Evolutionary conservation across 1,139 yeast genomes (phyloP), one percentile per base, ranked within the genome.

Genomic region (Pichia sp.): DNA sequence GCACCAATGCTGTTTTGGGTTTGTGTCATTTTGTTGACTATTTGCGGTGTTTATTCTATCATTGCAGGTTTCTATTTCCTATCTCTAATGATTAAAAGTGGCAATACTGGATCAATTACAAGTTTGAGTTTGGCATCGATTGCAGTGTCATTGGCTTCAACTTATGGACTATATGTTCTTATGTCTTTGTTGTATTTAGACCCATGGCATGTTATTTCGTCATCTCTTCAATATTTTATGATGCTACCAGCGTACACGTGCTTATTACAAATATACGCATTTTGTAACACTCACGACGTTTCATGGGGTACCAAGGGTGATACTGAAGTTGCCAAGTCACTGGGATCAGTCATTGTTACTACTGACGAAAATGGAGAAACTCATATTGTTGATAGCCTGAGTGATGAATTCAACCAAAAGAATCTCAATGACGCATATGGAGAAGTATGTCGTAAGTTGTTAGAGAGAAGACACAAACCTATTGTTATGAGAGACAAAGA

Each of bases 241-340:
- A 75, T 90, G 72, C 72, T 88, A 45, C 97, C 97, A n/a, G 81
- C 92, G 0, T 88, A 86, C 62, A 82, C 94, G 3, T 86, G 95
- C 65, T 84, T 96, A 1, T 69, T 88, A 50, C 97, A 88, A 64
- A 86, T 88, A 47, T 88, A 86, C 67, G 96, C 97, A 1, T 86
- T 87, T 64, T 88, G 97, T 67, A 88, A 88, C 61, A 87, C 95
- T 4, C 96, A 88, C 66, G 97, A 88, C 70, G 95, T 88, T 44
- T 84, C 95, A 0, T 90, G 97, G 97, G 97, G 97, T 65, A 90
- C 97, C 0, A 88, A 88, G 61, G 97, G 97, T 53, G 95, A 90
- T 51, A 85, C 83, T 53, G 78, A 79, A 52, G 84, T 81, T 41
- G 72, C 79, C 16, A 79, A 79, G 55, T 79, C 75, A 45, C 66